A percentile compares a stretch with the other conserved stretches of the same genome.
Conservation (phyloP, 352 stramenopile genomes). For the Phytophthora chlamydospora region DNA sequence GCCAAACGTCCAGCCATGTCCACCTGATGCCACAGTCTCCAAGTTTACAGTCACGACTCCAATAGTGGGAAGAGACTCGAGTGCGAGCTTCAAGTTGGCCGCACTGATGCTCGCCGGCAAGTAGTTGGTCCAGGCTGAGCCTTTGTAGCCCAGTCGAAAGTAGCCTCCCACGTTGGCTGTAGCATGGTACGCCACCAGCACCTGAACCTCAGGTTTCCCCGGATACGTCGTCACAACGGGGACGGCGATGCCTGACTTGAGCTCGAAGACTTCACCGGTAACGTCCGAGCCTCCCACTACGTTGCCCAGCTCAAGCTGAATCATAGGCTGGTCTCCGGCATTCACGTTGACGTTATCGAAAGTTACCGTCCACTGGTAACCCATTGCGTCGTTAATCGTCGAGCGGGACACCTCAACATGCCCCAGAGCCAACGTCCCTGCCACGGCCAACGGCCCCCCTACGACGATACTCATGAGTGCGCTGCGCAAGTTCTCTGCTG, state of each 20-base stretch:
- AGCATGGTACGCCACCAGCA: conserved; percentile 64
- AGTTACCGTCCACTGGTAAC: conserved; percentile 82
- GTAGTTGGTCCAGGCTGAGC: conserved; percentile 74
- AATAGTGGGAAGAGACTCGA: conserved; percentile 71
- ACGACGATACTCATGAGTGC: conserved; percentile 90
- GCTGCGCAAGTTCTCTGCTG: conserved; percentile 80
- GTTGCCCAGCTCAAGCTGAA: conserved; percentile 55
- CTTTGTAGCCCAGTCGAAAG: conserved; percentile 81
- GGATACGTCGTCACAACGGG: conserved; percentile 49
- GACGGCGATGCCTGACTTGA: conserved; percentile 46
- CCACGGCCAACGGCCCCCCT: conserved; percentile 26
- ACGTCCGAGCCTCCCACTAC: conserved; percentile 36
- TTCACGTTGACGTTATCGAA: conserved; percentile 56
- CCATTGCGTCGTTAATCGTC: conserved; percentile 59
- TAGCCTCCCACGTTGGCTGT: conserved; percentile 51
- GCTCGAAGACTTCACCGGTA: conserved; percentile 54
- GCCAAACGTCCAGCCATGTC: conserved; percentile 40
- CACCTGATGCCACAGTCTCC: conserved; percentile 11
- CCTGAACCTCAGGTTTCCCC: conserved; percentile 73
- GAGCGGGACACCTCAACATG: conserved; percentile 67
- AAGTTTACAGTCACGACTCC: conserved; percentile 59
- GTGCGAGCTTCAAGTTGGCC: conserved; percentile 56
- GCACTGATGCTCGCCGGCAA: conserved; percentile 46
- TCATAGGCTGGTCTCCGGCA: conserved; percentile 62
- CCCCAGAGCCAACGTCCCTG: conserved; percentile 23